Percentiles rank a stretch among this genome's conserved stretches.
Evolutionary conservation across 805 yeast genomes (phyloP).

Genomic region (Kluyveromyces lactis): DNA sequence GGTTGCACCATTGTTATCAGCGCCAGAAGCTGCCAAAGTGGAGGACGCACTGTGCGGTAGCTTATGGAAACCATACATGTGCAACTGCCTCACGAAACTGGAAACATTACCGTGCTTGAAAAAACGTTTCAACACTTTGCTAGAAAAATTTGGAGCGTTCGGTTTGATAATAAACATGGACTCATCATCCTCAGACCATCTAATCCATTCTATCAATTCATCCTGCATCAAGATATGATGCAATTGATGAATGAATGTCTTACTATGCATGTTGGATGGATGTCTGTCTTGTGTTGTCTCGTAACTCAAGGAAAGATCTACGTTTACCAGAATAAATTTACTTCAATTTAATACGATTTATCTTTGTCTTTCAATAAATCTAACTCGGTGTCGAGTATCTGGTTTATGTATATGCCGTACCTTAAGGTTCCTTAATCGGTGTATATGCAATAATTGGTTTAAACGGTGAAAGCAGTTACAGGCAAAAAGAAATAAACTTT

Average conservation of each 20-base stretch:
- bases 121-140: conserved; percentile 45
- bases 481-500: too few relatives aligned
- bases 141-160: conserved; percentile 19
- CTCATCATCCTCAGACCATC: conserved; percentile 20
- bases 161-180: conserved; percentile 21
- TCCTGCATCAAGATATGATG: conserved; percentile 21
- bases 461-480: too few relatives aligned
- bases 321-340: too few relatives aligned
- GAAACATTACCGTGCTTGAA: conserved; percentile 94
- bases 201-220: conserved; percentile 17
- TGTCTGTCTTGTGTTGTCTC: too few relatives aligned
- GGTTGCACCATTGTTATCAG: background rate
- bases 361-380: too few relatives aligned
- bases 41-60: conserved; percentile 1
- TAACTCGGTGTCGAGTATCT: too few relatives aligned
- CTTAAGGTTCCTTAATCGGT: too few relatives aligned
- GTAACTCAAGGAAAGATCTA: too few relatives aligned
- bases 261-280: conserved; percentile 14
- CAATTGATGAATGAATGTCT: conserved; percentile 26
- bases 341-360: too few relatives aligned
- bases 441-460: too few relatives aligned
- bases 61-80: conserved; percentile 32
- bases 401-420: too few relatives aligned
- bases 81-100: conserved; percentile 85
- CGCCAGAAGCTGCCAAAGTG: background rate